These are phyloP conservation scores for Purpureocillium lavendulum DNA, from an alignment of 2,329 filamentous ascomycete genomes.

Conservation along the genomic window DNA sequence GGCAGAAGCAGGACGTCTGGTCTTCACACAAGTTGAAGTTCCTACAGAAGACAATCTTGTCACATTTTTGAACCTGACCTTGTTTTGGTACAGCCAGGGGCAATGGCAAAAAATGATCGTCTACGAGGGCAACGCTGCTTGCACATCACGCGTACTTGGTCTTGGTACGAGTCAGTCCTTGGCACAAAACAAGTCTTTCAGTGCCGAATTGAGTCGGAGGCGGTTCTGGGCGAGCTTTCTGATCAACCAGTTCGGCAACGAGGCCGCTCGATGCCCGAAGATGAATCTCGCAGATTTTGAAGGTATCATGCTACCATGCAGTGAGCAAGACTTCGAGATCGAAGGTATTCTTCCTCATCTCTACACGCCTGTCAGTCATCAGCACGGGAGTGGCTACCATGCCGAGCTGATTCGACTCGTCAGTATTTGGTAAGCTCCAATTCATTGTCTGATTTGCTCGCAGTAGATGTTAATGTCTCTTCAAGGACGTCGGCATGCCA, in stretches of 20 bases:
- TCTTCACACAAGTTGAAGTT: not conserved
- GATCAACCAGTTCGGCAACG: not conserved
- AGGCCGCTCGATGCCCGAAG: not conserved
- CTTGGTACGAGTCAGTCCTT: not conserved
- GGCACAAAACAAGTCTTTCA: not conserved
- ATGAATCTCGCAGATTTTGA: not conserved
- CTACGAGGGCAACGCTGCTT: not conserved
- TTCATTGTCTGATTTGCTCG: too few species aligned
- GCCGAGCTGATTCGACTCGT: not conserved
- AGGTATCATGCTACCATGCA: not conserved
- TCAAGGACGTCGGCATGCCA: not conserved
- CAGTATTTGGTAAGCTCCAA: not conserved
- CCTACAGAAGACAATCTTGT: not conserved
- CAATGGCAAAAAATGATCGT: not conserved
- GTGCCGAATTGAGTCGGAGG: not conserved
- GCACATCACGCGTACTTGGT: not conserved
- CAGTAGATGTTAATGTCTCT: too few species aligned
- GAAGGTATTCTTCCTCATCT: not conserved
- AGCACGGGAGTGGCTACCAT: not conserved
- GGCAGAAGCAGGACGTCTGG: not conserved
- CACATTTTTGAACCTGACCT: not conserved
- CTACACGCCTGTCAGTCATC: too few species aligned
- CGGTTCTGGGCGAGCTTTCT: not conserved
- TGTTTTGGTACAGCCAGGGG: not conserved
- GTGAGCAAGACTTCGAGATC: not conserved